A percentile compares a stretch with the other conserved stretches of the same genome.
Evolutionary conservation across 805 yeast genomes (phyloP).

Genomic region (Maudiozyma barnettii): DNA sequence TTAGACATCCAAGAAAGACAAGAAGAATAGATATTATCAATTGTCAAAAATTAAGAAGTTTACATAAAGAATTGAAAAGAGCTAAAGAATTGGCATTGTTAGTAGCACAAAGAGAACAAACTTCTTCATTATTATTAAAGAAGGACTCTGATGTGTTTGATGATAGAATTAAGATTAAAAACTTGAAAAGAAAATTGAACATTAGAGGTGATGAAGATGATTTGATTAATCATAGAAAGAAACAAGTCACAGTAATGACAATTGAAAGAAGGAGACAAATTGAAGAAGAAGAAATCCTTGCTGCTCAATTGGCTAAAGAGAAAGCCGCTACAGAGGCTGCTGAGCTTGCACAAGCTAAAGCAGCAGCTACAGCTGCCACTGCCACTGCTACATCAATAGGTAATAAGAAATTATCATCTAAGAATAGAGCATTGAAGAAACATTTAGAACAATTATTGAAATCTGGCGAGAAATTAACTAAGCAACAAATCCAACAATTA

Average conservation of each 20-base stretch:
- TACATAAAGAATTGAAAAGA: slow-evolving; percentile 67
- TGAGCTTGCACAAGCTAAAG: slow-evolving; percentile 14
- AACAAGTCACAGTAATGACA: slow-evolving; percentile 26
- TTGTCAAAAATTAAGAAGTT: slow-evolving; percentile 65
- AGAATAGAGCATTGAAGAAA: slow-evolving; percentile 14
- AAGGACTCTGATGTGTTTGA: slow-evolving; percentile 62
- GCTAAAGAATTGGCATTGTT: slow-evolving; percentile 61
- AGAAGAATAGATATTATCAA: slow-evolving; percentile 89
- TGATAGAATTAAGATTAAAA: slow-evolving; percentile 60
- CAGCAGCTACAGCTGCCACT: slow-evolving; percentile 16
- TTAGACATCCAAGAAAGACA: slow-evolving; percentile 91
- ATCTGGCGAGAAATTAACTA: slow-evolving; percentile 17
- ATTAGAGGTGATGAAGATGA: slow-evolving; percentile 81
- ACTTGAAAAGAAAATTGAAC: slow-evolving; percentile 62
- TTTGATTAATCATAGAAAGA: slow-evolving; percentile 67
- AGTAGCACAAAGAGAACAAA: slow-evolving; percentile 56
- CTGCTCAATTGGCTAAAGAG: slow-evolving; percentile 11
- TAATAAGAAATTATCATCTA: slow-evolving; percentile 6
- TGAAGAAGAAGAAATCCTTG: slow-evolving; percentile 9
- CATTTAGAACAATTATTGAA: slow-evolving; percentile 14
- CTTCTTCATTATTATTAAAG: slow-evolving; percentile 42
- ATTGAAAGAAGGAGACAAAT: slow-evolving; percentile 12
- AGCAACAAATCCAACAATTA: slow-evolving; percentile 17
- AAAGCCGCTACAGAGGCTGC: slow-evolving; percentile 14
- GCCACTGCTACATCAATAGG: slow-evolving; percentile 10